A percentile compares a stretch with the other conserved stretches of the same genome.
These are phyloP conservation scores for Lumnitzera racemosa DNA, from an alignment of 345 rosid genomes.

Conservation along the genomic window DNA sequence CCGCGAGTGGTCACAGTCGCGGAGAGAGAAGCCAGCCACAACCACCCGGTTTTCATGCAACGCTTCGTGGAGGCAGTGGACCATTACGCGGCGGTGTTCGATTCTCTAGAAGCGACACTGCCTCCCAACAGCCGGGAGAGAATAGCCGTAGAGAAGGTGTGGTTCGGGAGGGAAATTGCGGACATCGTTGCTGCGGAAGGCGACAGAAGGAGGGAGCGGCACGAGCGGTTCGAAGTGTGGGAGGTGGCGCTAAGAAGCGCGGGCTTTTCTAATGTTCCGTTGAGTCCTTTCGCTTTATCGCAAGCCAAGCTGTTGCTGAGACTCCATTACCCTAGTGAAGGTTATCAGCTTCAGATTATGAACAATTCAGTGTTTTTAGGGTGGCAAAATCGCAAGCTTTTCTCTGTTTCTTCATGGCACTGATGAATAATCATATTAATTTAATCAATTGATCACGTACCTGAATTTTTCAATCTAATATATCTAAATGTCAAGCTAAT, in stretches of 20 bases:
- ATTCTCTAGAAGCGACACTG: constrained; percentile 85
- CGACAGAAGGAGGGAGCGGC: constrained; percentile 49
- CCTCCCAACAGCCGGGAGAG: constrained; percentile 88
- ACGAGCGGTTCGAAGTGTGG: constrained; percentile 65
- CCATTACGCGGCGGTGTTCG: constrained; percentile 66
- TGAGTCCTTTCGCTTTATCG: constrained; percentile 74
- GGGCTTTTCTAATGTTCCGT: constrained; percentile 61
- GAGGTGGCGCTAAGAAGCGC: constrained; percentile 54
- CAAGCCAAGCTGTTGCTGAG: constrained; percentile 90
- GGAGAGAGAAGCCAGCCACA: constrained; percentile 74
- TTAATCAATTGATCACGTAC: not conserved
- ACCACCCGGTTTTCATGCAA: constrained; percentile 53
- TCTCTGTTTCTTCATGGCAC: constrained; percentile 91
- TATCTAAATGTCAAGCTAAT: too few species aligned
- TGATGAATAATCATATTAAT: constrained; percentile 2
- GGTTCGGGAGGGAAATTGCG: constrained; percentile 82
- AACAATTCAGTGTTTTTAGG: constrained; percentile 63
- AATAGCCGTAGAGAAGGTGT: constrained; percentile 62
- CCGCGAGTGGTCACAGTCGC: constrained; percentile 78
- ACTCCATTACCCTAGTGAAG: constrained; percentile 95
- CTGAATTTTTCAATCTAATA: not conserved
- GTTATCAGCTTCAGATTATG: constrained; percentile 67
- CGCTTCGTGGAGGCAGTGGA: constrained; percentile 79
- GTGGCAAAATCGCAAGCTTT: constrained; percentile 83
- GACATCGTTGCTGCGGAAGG: constrained; percentile 68